Base-by-base conservation (phyloP, 768 basidiomycete species). In the Mycena vitilis region DNA sequence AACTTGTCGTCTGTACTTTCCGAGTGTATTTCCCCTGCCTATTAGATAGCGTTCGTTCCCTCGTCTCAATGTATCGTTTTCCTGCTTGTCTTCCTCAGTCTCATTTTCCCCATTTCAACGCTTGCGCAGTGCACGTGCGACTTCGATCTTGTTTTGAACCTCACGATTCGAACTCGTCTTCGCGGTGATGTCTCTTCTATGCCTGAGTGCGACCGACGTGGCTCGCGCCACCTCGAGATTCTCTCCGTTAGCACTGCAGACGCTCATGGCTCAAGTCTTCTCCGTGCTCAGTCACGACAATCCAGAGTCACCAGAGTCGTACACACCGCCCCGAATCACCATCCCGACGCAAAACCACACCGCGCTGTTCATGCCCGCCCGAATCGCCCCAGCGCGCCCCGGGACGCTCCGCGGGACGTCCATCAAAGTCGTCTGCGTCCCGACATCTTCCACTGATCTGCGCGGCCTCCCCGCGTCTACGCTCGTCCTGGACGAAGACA, bases 301-400 rank as follows among this genome's bases (percentile, higher is more conserved):
- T 64, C 68, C 23, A 72, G 67, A 47, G 61, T 65, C 44, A 51
- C 74, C 25, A 63, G 74, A 64, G 34, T 44, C 76, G 62, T 77
- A 80, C 60, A 81, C 80, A 13, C 95, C 95, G 5, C 90, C 87
- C 61, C 85, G 95, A 56, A 87, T 85, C 0, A 78, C 83, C 0
- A 75, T 95, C 13, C 80, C 81, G 0, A 88, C 85, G 58, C 73
- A 77, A 10, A 81, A 84, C 49, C 88, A 94, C 71, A 90, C 84
- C 1, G 82, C 86, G 0, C 81, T 98, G 3, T 92, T 95, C 78
- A 97, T 97, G 95, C 95, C 95, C 2, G 88, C 93, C 9, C 86
- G 91, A 30, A 81, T 91, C 12, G 75, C 58, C 0, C 45, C 42
- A 57, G 40, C 79, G 23, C 66, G 70, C 34, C 47, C 55, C 7